phyloP scores from a whole-genome alignment of 2,329 filamentous ascomycete genomes.

The Exophiala viscosa region DNA sequence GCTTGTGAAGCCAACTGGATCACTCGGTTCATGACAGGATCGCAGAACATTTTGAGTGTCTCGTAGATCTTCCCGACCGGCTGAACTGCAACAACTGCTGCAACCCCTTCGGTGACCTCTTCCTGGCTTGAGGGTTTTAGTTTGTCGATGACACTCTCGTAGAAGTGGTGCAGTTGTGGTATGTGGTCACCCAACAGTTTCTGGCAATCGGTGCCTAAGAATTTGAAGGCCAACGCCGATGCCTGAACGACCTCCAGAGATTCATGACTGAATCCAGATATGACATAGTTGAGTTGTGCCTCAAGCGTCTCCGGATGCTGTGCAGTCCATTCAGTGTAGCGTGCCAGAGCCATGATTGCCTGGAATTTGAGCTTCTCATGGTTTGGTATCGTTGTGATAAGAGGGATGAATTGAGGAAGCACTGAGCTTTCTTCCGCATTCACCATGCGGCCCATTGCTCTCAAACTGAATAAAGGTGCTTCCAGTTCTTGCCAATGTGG shows the following conservation, averaged over 20 bases:
- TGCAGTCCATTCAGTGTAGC: conserved; percentile 97
- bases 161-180: conserved; percentile 83
- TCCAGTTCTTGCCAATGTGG: conserved; percentile 96
- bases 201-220: conserved; percentile 93
- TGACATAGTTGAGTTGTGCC: conserved; percentile 91
- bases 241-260: conserved; percentile 89
- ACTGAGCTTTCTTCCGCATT: conserved; percentile 82
- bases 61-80: conserved; percentile 75
- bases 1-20: conserved; percentile 85
- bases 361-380: conserved; percentile 99
- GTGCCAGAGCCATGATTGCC: conserved; percentile 92
- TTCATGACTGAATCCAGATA: conserved; percentile 81
- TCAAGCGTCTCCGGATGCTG: conserved; percentile 89
- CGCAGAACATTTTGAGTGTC: conserved; percentile 86
- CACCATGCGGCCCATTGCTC: conserved; percentile 95
- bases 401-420: conserved; percentile 83
- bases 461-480: conserved; percentile 89
- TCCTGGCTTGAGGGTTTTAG: conserved; percentile 85
- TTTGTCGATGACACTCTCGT: conserved; percentile 81
- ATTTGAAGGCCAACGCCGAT: conserved; percentile 90
- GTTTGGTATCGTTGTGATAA: conserved; percentile 88
- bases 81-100: conserved; percentile 84
- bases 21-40: conserved; percentile 79
- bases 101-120: conserved; percentile 93
- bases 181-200: conserved; percentile 80